Base-by-base conservation (phyloP, 139 green algal genomes). In the Chlorella sorokiniana region DNA sequence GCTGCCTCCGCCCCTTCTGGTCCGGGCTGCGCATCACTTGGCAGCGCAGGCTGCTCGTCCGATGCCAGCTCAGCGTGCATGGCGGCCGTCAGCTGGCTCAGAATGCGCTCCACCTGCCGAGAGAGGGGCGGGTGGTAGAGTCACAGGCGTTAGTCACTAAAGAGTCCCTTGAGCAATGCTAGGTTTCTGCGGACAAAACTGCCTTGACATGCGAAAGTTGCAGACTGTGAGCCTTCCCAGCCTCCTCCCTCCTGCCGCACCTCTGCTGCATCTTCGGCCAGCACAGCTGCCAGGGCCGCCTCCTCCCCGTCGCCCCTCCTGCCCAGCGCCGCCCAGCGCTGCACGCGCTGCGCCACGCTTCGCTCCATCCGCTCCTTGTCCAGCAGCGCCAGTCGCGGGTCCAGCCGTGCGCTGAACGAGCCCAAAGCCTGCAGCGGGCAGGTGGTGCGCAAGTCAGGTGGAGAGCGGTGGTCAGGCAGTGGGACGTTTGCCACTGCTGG, bases 251-350 rank as follows among this genome's bases (percentile, higher is more conserved):
- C 4, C 51, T 56, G 9, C 38, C 77, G 18, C 64, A 83, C 78
- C 78, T 83, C 78, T 27, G 65, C 78, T 0, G 78, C 78, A 23
- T 83, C 78, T 52, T 83, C 78, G 29, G 51, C 65, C 37, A 83
- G 78, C 48, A 83, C 3, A 2, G 63, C 44, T 38, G 14, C 35
- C 18, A 77, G 1, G 29, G 61, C 48, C 7, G 1, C 37, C 33
- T 8, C 54, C 1, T 5, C 51, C 8, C 48, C 29, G 23, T 3
- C 29, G 31, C 20, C 25, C 33, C 64, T 20, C 16, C 48, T 23
- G 35, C 48, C 78, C 67, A 69, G 44, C 54, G 11, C 65, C 0
- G 78, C 78, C 78, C 78, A 83, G 65, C 64, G 40, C 64, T 70
- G 48, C 78, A 83, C 78, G 7, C 67, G 45, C 45, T 74, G 38